Evolutionary conservation across 2,329 filamentous ascomycete species (phyloP).

Genomic region (Pseudocercospora crystallina): DNA sequence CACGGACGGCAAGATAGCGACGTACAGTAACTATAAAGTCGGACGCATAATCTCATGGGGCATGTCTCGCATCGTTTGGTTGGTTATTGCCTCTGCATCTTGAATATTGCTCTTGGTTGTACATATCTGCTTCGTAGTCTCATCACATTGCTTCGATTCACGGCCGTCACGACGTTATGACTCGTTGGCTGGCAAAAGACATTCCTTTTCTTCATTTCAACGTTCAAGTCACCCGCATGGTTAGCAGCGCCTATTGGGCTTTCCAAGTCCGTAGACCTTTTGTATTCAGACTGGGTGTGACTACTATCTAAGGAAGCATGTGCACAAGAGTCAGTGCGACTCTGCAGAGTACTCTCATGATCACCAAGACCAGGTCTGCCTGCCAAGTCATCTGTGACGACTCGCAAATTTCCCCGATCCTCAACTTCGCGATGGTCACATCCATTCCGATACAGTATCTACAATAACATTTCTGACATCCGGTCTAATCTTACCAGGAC

Average conservation of each 20-base stretch:
- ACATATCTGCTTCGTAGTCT: neutral
- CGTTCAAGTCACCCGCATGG: neutral
- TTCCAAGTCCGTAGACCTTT: too few species aligned
- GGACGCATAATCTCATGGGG: neutral
- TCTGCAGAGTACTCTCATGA: too few species aligned
- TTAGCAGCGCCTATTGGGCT: too few species aligned
- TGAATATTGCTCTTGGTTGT: neutral
- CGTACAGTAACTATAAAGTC: constrained; percentile 1
- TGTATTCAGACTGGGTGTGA: too few species aligned
- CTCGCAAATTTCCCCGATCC: neutral
- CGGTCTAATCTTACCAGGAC: neutral
- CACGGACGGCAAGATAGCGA: neutral
- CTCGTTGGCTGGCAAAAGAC: neutral
- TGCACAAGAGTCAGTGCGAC: too few species aligned
- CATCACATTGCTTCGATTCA: neutral
- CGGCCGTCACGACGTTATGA: neutral
- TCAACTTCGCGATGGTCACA: too few species aligned
- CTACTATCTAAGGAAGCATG: too few species aligned
- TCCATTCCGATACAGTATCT: neutral
- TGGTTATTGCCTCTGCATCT: neutral
- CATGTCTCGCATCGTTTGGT: neutral
- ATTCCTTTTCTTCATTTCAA: neutral
- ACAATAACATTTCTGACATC: neutral
- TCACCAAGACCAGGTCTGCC: neutral
- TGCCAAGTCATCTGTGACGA: neutral